phyloP scores from a whole-genome alignment of 768 basidiomycete genomes.

The Mycena crocata region DNA sequence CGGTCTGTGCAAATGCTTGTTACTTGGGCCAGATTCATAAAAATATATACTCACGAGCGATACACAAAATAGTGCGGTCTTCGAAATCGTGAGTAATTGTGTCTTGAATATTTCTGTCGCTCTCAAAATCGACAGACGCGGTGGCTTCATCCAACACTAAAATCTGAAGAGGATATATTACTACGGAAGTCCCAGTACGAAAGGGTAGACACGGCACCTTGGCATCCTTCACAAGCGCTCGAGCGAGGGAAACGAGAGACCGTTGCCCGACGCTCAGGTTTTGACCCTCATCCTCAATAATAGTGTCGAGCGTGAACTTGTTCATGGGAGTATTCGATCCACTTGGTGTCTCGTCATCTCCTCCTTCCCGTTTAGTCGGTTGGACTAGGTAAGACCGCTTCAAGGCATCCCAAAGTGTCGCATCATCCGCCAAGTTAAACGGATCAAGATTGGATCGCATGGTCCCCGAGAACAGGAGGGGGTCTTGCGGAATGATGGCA shows the following conservation, averaged over 20 bases:
- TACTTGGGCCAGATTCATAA: neutral
- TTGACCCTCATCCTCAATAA: slow-evolving; percentile 87
- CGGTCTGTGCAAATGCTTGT: slow-evolving; percentile 68
- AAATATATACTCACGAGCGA: slow-evolving; percentile 72
- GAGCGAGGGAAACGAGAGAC: slow-evolving; percentile 86
- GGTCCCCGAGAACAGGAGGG: slow-evolving; percentile 78
- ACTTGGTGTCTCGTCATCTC: slow-evolving; percentile 49
- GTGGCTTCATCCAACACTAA: too few relatives aligned
- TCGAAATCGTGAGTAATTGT: slow-evolving; percentile 89
- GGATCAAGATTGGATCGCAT: slow-evolving; percentile 92
- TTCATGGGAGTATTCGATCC: slow-evolving; percentile 59
- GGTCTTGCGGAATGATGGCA: slow-evolving; percentile 89
- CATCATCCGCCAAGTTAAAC: slow-evolving; percentile 84
- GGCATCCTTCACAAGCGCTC: slow-evolving; percentile 89
- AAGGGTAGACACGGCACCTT: too few relatives aligned
- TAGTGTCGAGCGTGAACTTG: slow-evolving; percentile 85
- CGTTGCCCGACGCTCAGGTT: slow-evolving; percentile 87
- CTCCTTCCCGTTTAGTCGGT: slow-evolving; percentile 43
- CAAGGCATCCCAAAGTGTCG: slow-evolving; percentile 87
- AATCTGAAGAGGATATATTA: too few relatives aligned
- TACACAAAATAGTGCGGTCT: slow-evolving; percentile 88
- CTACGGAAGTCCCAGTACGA: slow-evolving; percentile 93
- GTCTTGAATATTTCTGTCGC: slow-evolving; percentile 90
- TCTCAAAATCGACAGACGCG: slow-evolving; percentile 91
- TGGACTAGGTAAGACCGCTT: slow-evolving; percentile 88